These are phyloP conservation scores for Gentiana straminea DNA, from an alignment of 257 asterid genomes.

Conservation along the genomic window DNA sequence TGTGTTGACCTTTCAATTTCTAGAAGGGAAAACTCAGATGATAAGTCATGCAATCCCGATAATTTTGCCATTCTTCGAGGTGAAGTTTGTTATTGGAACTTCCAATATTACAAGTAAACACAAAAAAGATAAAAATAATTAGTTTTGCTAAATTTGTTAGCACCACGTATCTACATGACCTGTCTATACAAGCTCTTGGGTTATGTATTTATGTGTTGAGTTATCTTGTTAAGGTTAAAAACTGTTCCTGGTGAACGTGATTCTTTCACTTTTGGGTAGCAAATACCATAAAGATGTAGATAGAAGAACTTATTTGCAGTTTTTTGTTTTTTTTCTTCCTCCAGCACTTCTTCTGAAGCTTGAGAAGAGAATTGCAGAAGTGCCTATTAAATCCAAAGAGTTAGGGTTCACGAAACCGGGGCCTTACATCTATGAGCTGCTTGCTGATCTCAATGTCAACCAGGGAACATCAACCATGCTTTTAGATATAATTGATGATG, in stretches of 20 bases:
- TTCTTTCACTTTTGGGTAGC: too few species aligned
- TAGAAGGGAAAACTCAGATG: conserved; percentile 70
- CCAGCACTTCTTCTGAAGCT: conserved; percentile 96
- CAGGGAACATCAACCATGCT: conserved; percentile 62
- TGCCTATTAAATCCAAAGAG: conserved; percentile 78
- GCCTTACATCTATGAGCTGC: conserved; percentile 83
- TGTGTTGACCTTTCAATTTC: conserved; percentile 63
- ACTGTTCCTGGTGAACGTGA: too few species aligned
- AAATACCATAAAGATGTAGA: too few species aligned
- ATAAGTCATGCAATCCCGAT: conserved; percentile 86
- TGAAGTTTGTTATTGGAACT: conserved; percentile 12
- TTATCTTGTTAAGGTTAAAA: too few species aligned
- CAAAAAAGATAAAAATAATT: too few species aligned
- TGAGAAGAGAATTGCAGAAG: conserved; percentile 77
- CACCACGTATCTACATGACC: too few species aligned
- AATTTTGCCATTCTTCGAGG: conserved; percentile 91
- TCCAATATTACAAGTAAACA: too few species aligned
- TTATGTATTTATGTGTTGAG: too few species aligned
- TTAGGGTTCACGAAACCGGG: conserved; percentile 90
- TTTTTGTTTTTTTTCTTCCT: conserved; percentile 8
- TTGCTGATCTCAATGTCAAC: conserved; percentile 72
- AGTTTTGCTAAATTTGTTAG: too few species aligned
- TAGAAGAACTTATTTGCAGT: too few species aligned
- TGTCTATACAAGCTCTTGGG: too few species aligned
- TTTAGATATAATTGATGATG: conserved; percentile 67